Evolutionary conservation across 2,329 filamentous ascomycete genomes (phyloP).

Genomic region (Talaromyces albobiverticillius): DNA sequence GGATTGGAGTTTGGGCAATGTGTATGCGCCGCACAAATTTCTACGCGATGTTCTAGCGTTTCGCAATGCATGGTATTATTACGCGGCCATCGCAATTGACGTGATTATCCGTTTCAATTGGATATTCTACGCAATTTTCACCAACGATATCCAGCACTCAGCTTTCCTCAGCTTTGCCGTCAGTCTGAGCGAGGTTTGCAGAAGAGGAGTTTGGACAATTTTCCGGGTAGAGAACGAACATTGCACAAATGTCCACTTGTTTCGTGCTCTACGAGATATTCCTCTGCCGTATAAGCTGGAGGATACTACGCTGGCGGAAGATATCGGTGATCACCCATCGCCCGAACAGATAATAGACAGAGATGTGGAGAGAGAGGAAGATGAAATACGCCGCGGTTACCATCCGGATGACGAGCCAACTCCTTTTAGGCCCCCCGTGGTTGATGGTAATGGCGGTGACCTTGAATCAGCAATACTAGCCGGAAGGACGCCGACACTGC

Average conservation of each 20-base stretch:
- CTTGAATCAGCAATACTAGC: constrained; percentile 24
- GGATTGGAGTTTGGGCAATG: constrained; percentile 91
- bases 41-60: constrained; percentile 78
- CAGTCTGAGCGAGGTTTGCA: constrained; percentile 72
- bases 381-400: background rate
- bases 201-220: constrained; percentile 85
- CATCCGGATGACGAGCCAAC: background rate
- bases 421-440: background rate
- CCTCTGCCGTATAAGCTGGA: constrained; percentile 72
- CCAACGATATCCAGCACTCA: constrained; percentile 75
- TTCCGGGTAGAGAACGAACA: constrained; percentile 98
- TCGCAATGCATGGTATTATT: constrained; percentile 79
- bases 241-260: constrained; percentile 83
- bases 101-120: constrained; percentile 87
- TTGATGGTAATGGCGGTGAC: constrained; percentile 22
- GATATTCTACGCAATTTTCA: constrained; percentile 89
- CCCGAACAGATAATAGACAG: constrained; percentile 12
- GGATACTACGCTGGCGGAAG: constrained; percentile 11
- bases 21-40: constrained; percentile 63
- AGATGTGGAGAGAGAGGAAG: constrained; percentile 11
- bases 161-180: constrained; percentile 78
- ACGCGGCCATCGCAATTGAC: constrained; percentile 76
- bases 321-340: constrained; percentile 16
- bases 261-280: constrained; percentile 84
- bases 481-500: constrained; percentile 25